Evolutionary conservation across 2,329 filamentous ascomycete species (phyloP), one percentile per base, ranked within the genome.

Genomic region (Aspergillaceae sp.): DNA sequence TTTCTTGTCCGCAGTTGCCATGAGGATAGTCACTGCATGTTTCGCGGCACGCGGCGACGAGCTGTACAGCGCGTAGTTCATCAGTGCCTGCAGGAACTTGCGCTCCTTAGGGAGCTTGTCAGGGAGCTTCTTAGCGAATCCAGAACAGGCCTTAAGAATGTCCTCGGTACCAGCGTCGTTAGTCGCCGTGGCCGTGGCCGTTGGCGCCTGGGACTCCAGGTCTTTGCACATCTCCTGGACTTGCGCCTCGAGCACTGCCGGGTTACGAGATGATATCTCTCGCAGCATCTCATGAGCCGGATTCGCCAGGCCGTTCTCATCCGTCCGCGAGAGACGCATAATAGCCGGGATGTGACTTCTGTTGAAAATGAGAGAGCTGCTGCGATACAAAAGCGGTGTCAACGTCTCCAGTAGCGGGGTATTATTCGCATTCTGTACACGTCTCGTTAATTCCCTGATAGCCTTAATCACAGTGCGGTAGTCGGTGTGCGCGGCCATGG

Each of bases 341-440:
- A 97, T 91, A 0, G 87, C 83, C 3, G 90, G 82, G 11, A 98
- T 82, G 62, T 98, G 90, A 62, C 91, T 97, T 60, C 87, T 83
- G 70, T 96, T 98, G 71, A 94, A 96, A 54, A 95, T 79, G 52
- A 98, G 76, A 48, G 87, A 83, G 32, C 87, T 85, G 45, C 84
- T 84, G 38, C 88, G 82, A 62, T 94, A 95, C 4, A 97, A 72
- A 10, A 98, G 74, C 4, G 89, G 86, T 4, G 84, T 79, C 28
- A 98, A 65, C 0, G 88, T 94, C 33, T 94, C 87, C 3, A 94
- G 70, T 41, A 92, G 74, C 29, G 51, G 79, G 67, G 45, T 77
- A 76, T 40, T 83, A 74, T 59, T 68, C 26, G 79, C 79, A 45
- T 79, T 77, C 55, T 90, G 84, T 33, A 94, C 76, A 48, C 89